phyloP scores from a whole-genome alignment of 2,329 filamentous ascomycete genomes.

The Trichoderma sp. region DNA sequence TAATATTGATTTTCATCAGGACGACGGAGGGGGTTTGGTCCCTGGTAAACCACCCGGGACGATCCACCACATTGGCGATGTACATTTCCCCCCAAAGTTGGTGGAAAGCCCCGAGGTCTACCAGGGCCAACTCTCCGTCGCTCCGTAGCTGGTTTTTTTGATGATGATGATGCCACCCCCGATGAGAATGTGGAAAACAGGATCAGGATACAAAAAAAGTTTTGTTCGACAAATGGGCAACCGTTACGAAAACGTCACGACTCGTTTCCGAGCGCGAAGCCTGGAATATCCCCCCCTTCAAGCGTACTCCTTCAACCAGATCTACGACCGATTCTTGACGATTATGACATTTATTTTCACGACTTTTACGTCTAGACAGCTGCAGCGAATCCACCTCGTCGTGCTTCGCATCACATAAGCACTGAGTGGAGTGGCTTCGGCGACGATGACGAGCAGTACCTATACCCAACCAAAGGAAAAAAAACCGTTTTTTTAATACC shows the following conservation, averaged over 20 bases:
- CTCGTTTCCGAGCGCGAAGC: constrained; percentile 29
- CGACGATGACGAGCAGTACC: constrained; percentile 38
- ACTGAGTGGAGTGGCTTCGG: constrained; percentile 35
- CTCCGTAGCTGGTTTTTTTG: constrained; percentile 29
- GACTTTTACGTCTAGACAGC: constrained; percentile 48
- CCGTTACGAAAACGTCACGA: constrained; percentile 38
- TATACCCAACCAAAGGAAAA: constrained; percentile 35
- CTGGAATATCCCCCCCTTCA: constrained; percentile 32
- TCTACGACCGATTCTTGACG: constrained; percentile 42
- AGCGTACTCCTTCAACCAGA: constrained; percentile 34
- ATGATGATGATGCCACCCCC: constrained; percentile 41
- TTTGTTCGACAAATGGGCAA: constrained; percentile 42
- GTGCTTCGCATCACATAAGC: constrained; percentile 33
- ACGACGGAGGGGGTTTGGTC: constrained; percentile 25
- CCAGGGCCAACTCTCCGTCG: neutral
- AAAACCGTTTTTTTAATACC: constrained; percentile 33
- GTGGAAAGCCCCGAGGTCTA: neutral
- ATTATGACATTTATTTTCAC: constrained; percentile 47
- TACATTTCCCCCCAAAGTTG: neutral
- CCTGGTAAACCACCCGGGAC: neutral
- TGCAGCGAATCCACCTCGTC: constrained; percentile 35
- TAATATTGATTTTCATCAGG: constrained; percentile 35
- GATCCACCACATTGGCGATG: neutral
- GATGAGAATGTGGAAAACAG: constrained; percentile 40
- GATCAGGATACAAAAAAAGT: constrained; percentile 40